These are phyloP conservation scores for Peribolospora kevripleyi DNA, from an alignment of 768 basidiomycete species.

Conservation along the genomic window DNA sequence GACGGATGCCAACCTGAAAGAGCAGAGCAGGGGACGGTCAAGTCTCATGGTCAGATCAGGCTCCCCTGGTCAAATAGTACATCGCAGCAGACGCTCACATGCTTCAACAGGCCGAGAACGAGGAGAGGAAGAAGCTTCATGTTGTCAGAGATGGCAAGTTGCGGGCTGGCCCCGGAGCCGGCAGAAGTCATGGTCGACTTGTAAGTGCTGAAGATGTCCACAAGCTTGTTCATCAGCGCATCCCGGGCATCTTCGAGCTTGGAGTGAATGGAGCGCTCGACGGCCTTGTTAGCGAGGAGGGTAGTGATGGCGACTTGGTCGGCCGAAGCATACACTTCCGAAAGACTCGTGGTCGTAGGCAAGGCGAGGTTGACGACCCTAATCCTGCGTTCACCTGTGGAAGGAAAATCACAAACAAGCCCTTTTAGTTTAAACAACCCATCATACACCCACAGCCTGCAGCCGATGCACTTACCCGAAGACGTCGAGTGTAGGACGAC, in stretches of 20 bases:
- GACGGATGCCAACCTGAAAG: conserved; percentile 61
- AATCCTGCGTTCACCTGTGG: conserved; percentile 53
- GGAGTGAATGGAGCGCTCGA: conserved; percentile 60
- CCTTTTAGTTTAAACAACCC: background rate
- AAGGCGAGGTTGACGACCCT: conserved; percentile 70
- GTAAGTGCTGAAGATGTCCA: conserved; percentile 64
- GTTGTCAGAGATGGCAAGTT: conserved; percentile 77
- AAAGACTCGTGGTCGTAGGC: conserved; percentile 65
- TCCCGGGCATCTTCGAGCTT: conserved; percentile 78
- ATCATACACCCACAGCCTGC: background rate
- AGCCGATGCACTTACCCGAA: conserved; percentile 30
- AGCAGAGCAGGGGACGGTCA: background rate
- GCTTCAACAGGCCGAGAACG: conserved; percentile 73
- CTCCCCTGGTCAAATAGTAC: background rate
- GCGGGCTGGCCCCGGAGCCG: conserved; percentile 78
- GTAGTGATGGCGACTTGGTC: conserved; percentile 72
- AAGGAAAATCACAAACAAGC: background rate
- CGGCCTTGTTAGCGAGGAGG: conserved; percentile 70
- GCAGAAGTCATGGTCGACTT: conserved; percentile 91
- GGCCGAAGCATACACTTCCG: conserved; percentile 69
- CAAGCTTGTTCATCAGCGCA: conserved; percentile 53
- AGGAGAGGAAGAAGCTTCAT: conserved; percentile 82
- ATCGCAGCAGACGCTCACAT: conserved; percentile 29
- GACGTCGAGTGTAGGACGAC: conserved; percentile 85
- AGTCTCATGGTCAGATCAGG: background rate